phyloP scores from a whole-genome alignment of 768 basidiomycete genomes.

The Kwoniella sp. region DNA sequence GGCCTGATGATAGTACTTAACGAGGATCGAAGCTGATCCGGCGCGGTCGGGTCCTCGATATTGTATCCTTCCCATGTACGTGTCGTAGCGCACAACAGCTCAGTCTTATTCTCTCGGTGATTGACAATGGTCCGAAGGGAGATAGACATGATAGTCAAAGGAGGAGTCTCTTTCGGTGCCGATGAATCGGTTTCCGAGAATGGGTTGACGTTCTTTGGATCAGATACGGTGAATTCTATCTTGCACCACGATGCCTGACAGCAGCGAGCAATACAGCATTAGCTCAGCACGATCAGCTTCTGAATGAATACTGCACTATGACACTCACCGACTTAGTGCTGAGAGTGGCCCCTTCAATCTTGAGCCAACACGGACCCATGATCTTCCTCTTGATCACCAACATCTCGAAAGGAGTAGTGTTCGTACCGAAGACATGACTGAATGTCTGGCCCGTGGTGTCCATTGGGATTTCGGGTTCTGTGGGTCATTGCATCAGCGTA shows the following conservation, averaged over 20 bases:
- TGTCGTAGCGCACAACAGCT: conserved; percentile 80
- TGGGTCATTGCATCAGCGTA: background rate
- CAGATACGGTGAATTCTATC: conserved; percentile 75
- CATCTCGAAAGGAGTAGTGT: conserved; percentile 87
- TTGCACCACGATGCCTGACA: conserved; percentile 97
- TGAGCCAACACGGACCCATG: conserved; percentile 98
- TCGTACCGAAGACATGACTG: conserved; percentile 83
- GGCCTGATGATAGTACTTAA: conserved; percentile 89
- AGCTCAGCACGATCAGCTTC: background rate
- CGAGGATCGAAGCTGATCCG: conserved; percentile 77
- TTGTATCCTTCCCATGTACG: conserved; percentile 77
- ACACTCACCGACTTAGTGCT: conserved; percentile 78
- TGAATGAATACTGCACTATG: too few species aligned
- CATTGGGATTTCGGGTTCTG: conserved; percentile 74
- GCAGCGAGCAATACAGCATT: background rate
- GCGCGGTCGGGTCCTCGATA: conserved; percentile 88
- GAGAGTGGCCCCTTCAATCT: conserved; percentile 73
- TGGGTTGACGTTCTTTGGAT: conserved; percentile 87
- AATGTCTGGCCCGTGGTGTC: conserved; percentile 80
- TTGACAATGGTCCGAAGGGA: conserved; percentile 88
- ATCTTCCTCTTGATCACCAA: conserved; percentile 94
- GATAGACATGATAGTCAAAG: conserved; percentile 86
- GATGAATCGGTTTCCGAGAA: conserved; percentile 70
- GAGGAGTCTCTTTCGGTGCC: conserved; percentile 78
- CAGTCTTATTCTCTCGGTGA: conserved; percentile 89